A percentile compares a stretch with the other conserved stretches of the same genome.
Conservation (phyloP, 2,329 filamentous ascomycete genomes). For the Colletotrichum tofieldiae region DNA sequence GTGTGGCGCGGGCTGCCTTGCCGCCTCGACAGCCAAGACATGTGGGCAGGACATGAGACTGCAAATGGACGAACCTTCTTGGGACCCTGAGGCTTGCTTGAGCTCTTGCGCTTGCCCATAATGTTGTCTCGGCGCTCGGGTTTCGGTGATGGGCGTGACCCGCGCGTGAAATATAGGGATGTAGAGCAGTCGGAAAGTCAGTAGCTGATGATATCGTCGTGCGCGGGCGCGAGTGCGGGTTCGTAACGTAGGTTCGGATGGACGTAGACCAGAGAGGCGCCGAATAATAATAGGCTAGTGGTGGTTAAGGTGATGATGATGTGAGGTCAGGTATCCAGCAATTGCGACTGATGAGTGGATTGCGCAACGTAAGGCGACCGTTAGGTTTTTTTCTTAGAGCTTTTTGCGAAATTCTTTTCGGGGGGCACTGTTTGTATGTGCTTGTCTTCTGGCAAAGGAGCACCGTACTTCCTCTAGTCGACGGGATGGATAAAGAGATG, state of each 20-base stretch:
- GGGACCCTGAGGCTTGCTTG: conserved; percentile 83
- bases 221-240: background rate
- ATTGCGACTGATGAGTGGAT: background rate
- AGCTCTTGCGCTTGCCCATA: conserved; percentile 94
- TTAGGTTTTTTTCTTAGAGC: background rate
- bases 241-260: background rate
- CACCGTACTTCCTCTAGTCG: background rate
- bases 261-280: background rate
- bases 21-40: background rate
- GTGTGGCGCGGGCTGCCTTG: background rate
- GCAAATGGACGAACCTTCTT: conserved; percentile 76
- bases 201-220: background rate
- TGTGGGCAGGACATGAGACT: background rate
- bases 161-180: conserved; percentile 12
- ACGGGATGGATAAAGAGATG: no score
- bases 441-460: background rate
- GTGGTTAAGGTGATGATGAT: background rate
- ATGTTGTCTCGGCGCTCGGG: conserved; percentile 34
- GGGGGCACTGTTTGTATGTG: background rate
- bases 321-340: background rate
- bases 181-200: background rate
- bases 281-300: background rate
- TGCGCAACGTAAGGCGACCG: conserved; percentile 28
- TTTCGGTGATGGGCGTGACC: conserved; percentile 12
- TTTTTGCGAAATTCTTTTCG: background rate